These are phyloP conservation scores for Podila minutissima DNA, from an alignment of 192 early-diverging fungal species.

Conservation along the genomic window DNA sequence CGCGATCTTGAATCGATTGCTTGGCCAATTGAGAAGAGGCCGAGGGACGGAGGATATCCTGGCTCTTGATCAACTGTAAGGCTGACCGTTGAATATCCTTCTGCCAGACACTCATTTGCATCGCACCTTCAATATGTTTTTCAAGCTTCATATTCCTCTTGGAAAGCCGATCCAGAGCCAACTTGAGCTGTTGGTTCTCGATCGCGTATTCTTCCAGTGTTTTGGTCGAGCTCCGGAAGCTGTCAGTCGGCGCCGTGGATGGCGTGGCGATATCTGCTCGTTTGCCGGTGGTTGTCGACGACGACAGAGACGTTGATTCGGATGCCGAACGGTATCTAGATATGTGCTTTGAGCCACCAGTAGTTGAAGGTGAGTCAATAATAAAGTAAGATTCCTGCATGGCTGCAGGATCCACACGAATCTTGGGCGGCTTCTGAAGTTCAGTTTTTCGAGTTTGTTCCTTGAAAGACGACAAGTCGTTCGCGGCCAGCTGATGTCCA, in stretches of 20 bases:
- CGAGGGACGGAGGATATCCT: constrained; percentile 41
- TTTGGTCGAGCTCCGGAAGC: constrained; percentile 40
- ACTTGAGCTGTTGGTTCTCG: constrained; percentile 73
- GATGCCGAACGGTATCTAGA: constrained; percentile 9
- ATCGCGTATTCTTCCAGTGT: constrained; percentile 72
- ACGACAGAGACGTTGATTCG: neutral
- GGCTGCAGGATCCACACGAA: constrained; percentile 28
- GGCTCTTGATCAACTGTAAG: constrained; percentile 44
- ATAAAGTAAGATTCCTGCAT: constrained; percentile 68
- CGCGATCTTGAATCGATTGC: constrained; percentile 36
- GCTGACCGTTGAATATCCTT: constrained; percentile 46
- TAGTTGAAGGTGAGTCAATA: constrained; percentile 21
- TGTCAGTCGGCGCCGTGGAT: too few species aligned
- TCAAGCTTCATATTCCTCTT: constrained; percentile 50
- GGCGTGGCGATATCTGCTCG: constrained; percentile 1
- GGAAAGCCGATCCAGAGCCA: constrained; percentile 68
- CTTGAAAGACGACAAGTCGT: too few species aligned
- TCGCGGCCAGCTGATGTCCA: too few species aligned
- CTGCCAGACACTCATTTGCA: constrained; percentile 51
- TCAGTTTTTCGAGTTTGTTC: neutral
- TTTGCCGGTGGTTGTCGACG: neutral
- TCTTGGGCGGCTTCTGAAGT: neutral
- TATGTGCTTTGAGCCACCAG: constrained; percentile 1
- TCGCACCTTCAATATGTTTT: constrained; percentile 39
- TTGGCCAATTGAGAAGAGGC: constrained; percentile 8